phyloP scores from a whole-genome alignment of 2,329 filamentous ascomycete species.

The Metarhizium rileyi region DNA sequence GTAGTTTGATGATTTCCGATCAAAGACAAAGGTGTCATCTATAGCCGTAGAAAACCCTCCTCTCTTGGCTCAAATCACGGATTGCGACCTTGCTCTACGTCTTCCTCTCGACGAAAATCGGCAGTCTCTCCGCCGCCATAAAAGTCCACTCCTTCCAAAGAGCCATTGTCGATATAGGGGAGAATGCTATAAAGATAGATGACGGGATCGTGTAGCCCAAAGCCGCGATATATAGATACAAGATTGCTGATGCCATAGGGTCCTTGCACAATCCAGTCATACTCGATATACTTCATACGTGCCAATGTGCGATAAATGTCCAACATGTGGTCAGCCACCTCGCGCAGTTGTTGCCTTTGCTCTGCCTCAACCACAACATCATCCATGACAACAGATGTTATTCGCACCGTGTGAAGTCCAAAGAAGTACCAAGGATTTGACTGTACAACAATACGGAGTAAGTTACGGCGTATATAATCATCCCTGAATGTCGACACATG shows the following conservation, averaged over 20 bases:
- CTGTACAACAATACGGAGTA: no score
- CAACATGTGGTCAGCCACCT: slow-evolving; percentile 18
- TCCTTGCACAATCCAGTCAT: slow-evolving; percentile 11
- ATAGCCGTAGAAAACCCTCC: slow-evolving; percentile 13
- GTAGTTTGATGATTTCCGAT: slow-evolving; percentile 14
- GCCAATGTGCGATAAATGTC: slow-evolving; percentile 19
- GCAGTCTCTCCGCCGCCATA: slow-evolving; percentile 11
- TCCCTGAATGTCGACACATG: no score
- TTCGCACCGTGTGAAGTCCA: no score
- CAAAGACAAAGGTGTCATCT: slow-evolving; percentile 17
- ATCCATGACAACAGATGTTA: no score
- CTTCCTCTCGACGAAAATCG: slow-evolving; percentile 10
- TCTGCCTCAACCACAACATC: no score
- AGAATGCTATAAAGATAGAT: slow-evolving; percentile 18
- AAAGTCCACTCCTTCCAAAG: slow-evolving; percentile 7
- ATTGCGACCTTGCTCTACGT: slow-evolving; percentile 11
- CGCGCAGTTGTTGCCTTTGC: slow-evolving; percentile 9
- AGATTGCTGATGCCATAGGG: slow-evolving; percentile 13
- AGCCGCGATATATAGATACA: slow-evolving; percentile 8
- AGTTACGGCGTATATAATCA: no score
- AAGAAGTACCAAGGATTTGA: no score
- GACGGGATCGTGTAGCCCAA: slow-evolving; percentile 11
- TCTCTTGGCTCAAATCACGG: background rate
- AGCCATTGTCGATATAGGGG: slow-evolving; percentile 12
- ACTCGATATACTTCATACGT: slow-evolving; percentile 17